phyloP scores from a whole-genome alignment of 2,329 filamentous ascomycete genomes.

The Penicillium sp. region DNA sequence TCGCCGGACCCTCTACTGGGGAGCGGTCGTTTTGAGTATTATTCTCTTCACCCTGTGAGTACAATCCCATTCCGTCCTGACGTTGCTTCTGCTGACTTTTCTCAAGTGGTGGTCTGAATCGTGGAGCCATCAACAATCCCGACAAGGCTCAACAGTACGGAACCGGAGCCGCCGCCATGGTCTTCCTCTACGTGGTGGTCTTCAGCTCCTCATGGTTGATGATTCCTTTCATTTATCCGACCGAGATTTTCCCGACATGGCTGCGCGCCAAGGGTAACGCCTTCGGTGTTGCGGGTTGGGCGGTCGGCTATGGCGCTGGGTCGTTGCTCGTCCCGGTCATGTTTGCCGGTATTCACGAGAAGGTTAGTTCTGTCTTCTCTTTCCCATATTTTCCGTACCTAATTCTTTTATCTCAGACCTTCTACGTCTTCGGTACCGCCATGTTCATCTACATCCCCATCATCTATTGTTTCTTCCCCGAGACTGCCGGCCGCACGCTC shows the following conservation, averaged over 20 bases:
- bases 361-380: constrained; percentile 11
- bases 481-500: constrained; percentile 25
- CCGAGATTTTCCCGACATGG: constrained; percentile 38
- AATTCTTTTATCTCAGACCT: constrained; percentile 8
- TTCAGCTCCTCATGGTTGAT: constrained; percentile 38
- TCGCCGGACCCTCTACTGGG: constrained; percentile 42
- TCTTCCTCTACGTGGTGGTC: constrained; percentile 37
- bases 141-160: constrained; percentile 12
- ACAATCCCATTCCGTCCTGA: constrained; percentile 21
- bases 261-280: constrained; percentile 36
- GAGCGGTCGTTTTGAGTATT: constrained; percentile 35
- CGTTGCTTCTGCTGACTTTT: constrained; percentile 7
- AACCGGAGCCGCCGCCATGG: constrained; percentile 33
- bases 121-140: constrained; percentile 12
- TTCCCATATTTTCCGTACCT: constrained; percentile 4
- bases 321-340: constrained; percentile 26
- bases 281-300: constrained; percentile 34
- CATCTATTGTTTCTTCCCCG: constrained; percentile 50
- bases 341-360: constrained; percentile 27
- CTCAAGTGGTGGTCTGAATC: constrained; percentile 13
- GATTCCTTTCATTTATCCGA: constrained; percentile 37
- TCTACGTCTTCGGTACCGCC: constrained; percentile 62
- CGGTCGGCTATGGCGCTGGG: constrained; percentile 26
- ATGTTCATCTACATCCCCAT: constrained; percentile 66
- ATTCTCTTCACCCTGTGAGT: constrained; percentile 38